A percentile compares a stretch with the other conserved stretches of the same genome.
Conservation (phyloP, 352 stramenopile genomes). For the Phytopythium cucurbitacearum region DNA sequence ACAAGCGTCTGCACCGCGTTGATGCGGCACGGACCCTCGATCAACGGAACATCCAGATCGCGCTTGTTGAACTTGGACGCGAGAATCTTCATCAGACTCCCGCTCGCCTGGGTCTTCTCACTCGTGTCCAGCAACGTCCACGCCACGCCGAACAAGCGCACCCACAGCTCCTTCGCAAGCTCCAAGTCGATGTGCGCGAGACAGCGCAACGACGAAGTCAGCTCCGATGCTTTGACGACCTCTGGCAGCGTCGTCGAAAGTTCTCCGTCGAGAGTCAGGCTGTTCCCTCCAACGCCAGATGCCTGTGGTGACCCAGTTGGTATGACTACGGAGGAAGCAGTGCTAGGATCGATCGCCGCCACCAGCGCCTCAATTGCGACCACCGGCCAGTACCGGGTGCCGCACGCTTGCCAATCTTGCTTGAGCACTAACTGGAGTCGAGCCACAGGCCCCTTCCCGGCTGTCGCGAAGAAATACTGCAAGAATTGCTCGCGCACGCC, state of each 20-base stretch:
- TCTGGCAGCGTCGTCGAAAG: conserved; percentile 2
- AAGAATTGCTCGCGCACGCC: conserved; percentile 67
- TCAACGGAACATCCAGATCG: conserved; percentile 72
- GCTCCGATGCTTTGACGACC: conserved; percentile 25
- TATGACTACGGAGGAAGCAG: conserved; percentile 12
- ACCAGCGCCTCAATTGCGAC: conserved; percentile 76
- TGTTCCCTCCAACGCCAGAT: not conserved
- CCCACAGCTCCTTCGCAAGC: conserved; percentile 83
- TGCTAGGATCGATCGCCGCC: conserved; percentile 27
- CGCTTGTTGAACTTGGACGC: conserved; percentile 88
- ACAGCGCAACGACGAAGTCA: conserved; percentile 54
- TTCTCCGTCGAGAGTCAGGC: no score
- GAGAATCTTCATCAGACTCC: conserved; percentile 70
- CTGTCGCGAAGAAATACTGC: conserved; percentile 50
- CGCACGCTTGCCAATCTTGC: conserved; percentile 86
- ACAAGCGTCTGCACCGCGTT: conserved; percentile 87
- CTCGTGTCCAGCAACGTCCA: conserved; percentile 43
- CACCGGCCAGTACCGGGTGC: conserved; percentile 79
- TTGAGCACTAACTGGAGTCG: conserved; percentile 67
- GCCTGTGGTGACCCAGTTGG: not conserved
- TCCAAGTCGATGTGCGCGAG: conserved; percentile 80
- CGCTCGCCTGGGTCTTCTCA: conserved; percentile 52
- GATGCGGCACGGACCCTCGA: conserved; percentile 41
- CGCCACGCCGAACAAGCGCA: conserved; percentile 59
- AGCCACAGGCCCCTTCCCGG: conserved; percentile 33